Evolutionary conservation across 352 stramenopile species (phyloP), one percentile per base, ranked within the genome.

Genomic region (Thraustochytrium striatum): DNA sequence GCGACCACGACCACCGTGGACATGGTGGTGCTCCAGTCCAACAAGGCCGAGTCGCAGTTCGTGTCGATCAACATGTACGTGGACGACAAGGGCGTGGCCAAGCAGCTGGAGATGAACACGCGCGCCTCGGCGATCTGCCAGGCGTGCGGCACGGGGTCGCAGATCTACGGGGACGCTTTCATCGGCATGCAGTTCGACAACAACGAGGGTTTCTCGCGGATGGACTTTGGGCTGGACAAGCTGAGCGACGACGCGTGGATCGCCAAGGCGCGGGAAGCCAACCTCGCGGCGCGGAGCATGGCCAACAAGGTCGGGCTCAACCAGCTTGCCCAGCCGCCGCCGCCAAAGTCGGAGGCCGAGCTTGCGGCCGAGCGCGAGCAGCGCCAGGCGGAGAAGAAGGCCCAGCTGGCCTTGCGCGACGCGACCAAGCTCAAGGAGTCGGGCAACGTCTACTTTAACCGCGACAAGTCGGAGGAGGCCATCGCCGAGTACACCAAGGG

Each of bases 21-120:
- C 79, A 92, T 90, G 57, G 87, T 94, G 30, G 88, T 89, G n/a
- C 85, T 94, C 30, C 86, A 93, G 73, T 84, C 91, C 69, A 94
- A 94, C 85, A 89, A 87, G 59, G 83, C 84, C 38, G 87, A 87
- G 1, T 87, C 88, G 36, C 79, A 85, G 55, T 87, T 93, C 82
- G 82, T 94, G 16, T 89, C 89, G 21, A 72, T 94, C 55, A 94
- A 93, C 82, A 89, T 94, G 87, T 94, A 94, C 79, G 90, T 94
- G 58, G 90, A 94, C 80, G 90, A 94, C 83, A 94, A 93, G 79
- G 90, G 90, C 68, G 93, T 89, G 13, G 88, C 90, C 58, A 94
- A 94, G 83, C 87, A 87, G 0, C 79, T 94, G 21, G 83, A 89
- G 9, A 88, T 87, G 38, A 94, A 94, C 50, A 73, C 87, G 39